These are phyloP conservation scores for Boletus sp. DNA, from an alignment of 1,284 basidiomycete genomes.

Conservation along the genomic window DNA sequence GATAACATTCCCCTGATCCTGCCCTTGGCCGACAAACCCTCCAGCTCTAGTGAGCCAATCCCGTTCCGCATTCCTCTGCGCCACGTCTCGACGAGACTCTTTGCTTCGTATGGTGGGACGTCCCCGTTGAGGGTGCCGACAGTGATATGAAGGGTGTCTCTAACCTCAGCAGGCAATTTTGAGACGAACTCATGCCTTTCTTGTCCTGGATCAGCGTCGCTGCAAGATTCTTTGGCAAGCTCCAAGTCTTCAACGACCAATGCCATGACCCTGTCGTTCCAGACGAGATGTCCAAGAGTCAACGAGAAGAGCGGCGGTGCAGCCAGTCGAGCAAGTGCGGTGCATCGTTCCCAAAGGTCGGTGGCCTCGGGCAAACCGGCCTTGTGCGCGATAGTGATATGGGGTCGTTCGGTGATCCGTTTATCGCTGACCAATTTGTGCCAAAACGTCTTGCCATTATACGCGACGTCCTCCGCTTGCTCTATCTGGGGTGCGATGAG, in stretches of 20 bases:
- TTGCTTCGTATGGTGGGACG: constrained; percentile 72
- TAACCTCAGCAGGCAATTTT: constrained; percentile 46
- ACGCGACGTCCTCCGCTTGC: constrained; percentile 27
- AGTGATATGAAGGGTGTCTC: constrained; percentile 75
- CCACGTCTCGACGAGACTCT: constrained; percentile 57
- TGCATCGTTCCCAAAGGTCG: constrained; percentile 67
- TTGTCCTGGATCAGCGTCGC: constrained; percentile 29
- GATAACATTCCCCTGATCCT: constrained; percentile 38
- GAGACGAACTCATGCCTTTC: constrained; percentile 47
- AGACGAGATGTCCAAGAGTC: constrained; percentile 63
- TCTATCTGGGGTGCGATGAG: constrained; percentile 42
- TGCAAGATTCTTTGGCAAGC: constrained; percentile 24
- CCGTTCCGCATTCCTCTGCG: constrained; percentile 36
- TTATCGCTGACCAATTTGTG: constrained; percentile 40
- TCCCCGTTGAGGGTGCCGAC: constrained; percentile 66
- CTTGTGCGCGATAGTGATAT: constrained; percentile 84
- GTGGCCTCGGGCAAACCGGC: constrained; percentile 48
- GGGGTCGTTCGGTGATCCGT: constrained; percentile 59
- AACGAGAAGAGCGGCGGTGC: constrained; percentile 58
- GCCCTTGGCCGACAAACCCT: constrained; percentile 37
- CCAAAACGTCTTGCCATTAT: constrained; percentile 46
- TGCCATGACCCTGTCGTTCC: constrained; percentile 81
- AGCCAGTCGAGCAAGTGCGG: constrained; percentile 40
- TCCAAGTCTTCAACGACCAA: constrained; percentile 58
- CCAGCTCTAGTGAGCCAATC: constrained; percentile 35